Percentiles rank a stretch among this genome's conserved stretches.
Evolutionary conservation across 2,329 filamentous ascomycete species (phyloP).

Genomic region (Epichloe coenophiala): DNA sequence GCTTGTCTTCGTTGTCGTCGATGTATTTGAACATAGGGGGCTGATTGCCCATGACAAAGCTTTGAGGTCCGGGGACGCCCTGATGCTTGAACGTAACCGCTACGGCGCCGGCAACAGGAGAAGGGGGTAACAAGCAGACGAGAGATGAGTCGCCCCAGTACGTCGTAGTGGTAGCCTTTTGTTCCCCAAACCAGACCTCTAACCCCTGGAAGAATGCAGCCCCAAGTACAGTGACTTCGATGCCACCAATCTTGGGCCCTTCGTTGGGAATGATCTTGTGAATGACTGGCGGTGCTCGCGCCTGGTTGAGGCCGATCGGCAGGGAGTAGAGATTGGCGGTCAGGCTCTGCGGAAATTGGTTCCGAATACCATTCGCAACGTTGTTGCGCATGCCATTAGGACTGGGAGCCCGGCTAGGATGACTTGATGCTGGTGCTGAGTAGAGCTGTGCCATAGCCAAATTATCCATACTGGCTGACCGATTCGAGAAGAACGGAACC

Average conservation of each 20-base stretch:
- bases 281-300: constrained; percentile 44
- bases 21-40: constrained; percentile 57
- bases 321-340: constrained; percentile 36
- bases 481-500: constrained; percentile 39
- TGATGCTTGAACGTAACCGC: constrained; percentile 55
- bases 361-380: constrained; percentile 26
- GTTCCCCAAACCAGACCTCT: constrained; percentile 70
- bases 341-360: constrained; percentile 34
- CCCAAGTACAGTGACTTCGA: constrained; percentile 75
- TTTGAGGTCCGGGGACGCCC: constrained; percentile 24
- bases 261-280: constrained; percentile 75
- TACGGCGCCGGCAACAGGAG: constrained; percentile 52
- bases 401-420: constrained; percentile 66
- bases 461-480: constrained; percentile 53
- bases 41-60: constrained; percentile 25
- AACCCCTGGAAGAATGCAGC: constrained; percentile 64
- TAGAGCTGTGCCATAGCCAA: constrained; percentile 50
- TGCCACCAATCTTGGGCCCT: constrained; percentile 69
- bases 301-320: constrained; percentile 33
- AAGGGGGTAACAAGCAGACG: constrained; percentile 65
- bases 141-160: constrained; percentile 72
- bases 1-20: constrained; percentile 54
- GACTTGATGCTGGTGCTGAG: constrained; percentile 58
- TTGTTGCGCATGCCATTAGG: constrained; percentile 43
- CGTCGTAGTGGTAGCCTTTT: constrained; percentile 54